Evolutionary conservation across 2,329 filamentous ascomycete species (phyloP), one percentile per base, ranked within the genome.

Genomic region (Calonectria montana): DNA sequence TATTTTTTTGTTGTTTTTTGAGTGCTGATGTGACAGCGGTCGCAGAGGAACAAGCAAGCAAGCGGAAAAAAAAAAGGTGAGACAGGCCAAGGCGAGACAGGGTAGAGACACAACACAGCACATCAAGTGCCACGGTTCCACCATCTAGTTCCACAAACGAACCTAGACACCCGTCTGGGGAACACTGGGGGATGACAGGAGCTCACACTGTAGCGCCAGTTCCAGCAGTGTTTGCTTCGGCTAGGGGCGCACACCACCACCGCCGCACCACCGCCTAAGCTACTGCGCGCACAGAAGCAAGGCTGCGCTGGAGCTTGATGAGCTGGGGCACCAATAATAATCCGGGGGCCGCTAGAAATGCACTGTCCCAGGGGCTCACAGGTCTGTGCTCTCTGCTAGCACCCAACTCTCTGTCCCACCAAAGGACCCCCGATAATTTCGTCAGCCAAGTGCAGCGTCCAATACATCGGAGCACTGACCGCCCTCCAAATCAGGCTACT

Each of bases 401-500:
- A 25, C 25, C 53, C 35, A 57, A 31, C 53, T 57, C 31, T 57
- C 27, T 6, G 53, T 57, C 37, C 53, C 53, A 57, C 53, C 53
- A 39, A 12, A 29, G 35, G 62, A 21, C 29, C 45, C 29, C 45
- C 43, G 31, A n/a, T 50, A 37, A 50, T 50, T 63, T 63, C 31
- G 27, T 50, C 53, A 59, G 53, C 35, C 29, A 39, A 39, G 35
- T 27, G 21, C n/a, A 62, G 23, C 50, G 48, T 55, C 47, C 63
- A 65, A 65, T 55, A 50, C 27, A 35, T 59, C 48, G 41, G 39
- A 31, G 37, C 41, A 67, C 50, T 29, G 50, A 59, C 50, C 65
- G 39, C 65, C 37, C 50, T 59, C 65, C 65, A 23, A 39, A 67
- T 67, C 53, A 55, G 65, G 65, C 65, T 67, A 67, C 53, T 55